Evolutionary conservation across 805 yeast species (phyloP), one percentile per base, ranked within the genome.

Genomic region (Yamadazyma philogaea): DNA sequence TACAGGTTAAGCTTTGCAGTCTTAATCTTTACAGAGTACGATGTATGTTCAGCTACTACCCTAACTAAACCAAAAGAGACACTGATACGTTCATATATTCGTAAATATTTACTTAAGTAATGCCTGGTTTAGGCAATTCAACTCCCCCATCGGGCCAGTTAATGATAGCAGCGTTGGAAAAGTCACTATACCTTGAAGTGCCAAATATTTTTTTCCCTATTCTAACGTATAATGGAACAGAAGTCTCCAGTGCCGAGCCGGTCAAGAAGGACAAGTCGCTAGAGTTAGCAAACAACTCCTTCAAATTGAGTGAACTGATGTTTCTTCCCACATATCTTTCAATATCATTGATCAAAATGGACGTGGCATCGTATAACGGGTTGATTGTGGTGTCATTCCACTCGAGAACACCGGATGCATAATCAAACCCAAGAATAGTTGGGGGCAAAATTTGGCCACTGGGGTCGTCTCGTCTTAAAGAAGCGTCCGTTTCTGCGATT

Each of bases 401-500:
- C 7, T 56, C 45, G 10, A 77, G 43, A 7, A 63, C 43, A 3
- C 68, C 70, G 6, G 65, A 53, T 1, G 51, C 37, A 3, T 38
- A 38, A 34, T 66, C 53, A 48, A 55, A 68, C 0, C 67, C 68
- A 1, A 54, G 46, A 30, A 80, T 66, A 2, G 40, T 42, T 0
- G 88, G 88, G 5, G 87, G 85, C 12, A 63, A 50, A 19, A 74
- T 54, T 30, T 54, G 60, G 0, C 79, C 80, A 34, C 78, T 75
- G 0, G 95, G 90, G 52, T 86, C 96, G 15, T 84, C 84, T 50
- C 97, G 70, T 43, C 79, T 59, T 34, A 90, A 60, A 2, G 86
- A 74, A 4, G 72, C 64, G 19, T 75, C 75, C 0, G 96, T 87
- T 56, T 91, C 96, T 1, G 86, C 80, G 43, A 91, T 79, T 11